A percentile compares a stretch with the other conserved stretches of the same genome.
These are phyloP conservation scores for Thozetella sp. DNA, from an alignment of 495 filamentous ascomycete genomes.

Conservation along the genomic window DNA sequence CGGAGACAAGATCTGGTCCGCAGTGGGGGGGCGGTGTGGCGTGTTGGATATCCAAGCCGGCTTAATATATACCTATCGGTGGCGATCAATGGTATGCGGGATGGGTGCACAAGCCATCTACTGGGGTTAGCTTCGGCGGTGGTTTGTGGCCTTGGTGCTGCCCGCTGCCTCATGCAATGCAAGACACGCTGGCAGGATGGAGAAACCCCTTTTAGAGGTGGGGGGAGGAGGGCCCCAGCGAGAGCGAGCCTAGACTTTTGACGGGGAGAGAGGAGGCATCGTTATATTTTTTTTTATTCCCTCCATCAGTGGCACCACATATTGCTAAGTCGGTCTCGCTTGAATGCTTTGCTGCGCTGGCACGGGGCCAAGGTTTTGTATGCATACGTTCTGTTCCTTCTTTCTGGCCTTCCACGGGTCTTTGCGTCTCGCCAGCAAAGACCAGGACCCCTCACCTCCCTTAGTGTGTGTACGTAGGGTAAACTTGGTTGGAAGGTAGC, in stretches of 20 bases:
- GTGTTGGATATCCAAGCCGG: not conserved
- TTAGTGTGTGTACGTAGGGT: too few species aligned
- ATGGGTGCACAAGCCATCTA: not conserved
- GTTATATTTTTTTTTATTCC: not conserved
- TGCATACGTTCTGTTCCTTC: too few species aligned
- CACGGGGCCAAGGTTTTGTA: too few species aligned
- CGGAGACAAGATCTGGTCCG: not conserved
- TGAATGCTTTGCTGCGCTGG: not conserved
- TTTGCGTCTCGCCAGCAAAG: too few species aligned
- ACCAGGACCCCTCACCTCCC: too few species aligned
- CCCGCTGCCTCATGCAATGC: conserved; percentile 18
- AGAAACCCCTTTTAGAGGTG: conserved; percentile 1
- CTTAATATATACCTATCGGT: not conserved
- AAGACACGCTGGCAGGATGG: conserved; percentile 24
- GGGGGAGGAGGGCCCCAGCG: conserved; percentile 1
- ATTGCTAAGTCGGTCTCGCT: not conserved
- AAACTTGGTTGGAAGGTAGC: too few species aligned
- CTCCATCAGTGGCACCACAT: too few species aligned
- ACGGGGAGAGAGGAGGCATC: not conserved
- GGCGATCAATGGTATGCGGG: not conserved
- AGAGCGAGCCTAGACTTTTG: not conserved
- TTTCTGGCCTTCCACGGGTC: too few species aligned
- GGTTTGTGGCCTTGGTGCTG: not conserved
- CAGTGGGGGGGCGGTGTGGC: not conserved
- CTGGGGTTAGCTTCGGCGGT: conserved; percentile 7